phyloP scores from a whole-genome alignment of 2,329 filamentous ascomycete species.

The Venturia pyrina region DNA sequence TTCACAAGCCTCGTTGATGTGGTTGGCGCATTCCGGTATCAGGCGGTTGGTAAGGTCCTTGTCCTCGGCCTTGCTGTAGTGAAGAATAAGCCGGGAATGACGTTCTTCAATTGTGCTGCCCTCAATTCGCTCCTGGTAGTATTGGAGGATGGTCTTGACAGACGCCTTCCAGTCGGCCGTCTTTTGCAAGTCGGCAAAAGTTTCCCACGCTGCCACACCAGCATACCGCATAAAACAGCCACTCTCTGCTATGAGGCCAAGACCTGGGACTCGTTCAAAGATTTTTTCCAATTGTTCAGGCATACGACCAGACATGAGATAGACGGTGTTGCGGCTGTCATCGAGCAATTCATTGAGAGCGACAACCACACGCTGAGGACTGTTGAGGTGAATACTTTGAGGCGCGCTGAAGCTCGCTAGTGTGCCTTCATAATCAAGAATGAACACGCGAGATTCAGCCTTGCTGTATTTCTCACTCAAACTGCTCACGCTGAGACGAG shows the following conservation, averaged over 20 bases:
- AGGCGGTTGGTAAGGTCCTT: constrained; percentile 64
- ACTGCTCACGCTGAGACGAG: constrained; percentile 62
- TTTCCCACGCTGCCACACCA: constrained; percentile 60
- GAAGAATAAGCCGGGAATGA: constrained; percentile 85
- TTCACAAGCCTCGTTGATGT: constrained; percentile 90
- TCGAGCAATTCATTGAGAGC: constrained; percentile 71
- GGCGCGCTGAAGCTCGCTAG: constrained; percentile 75
- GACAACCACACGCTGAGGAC: constrained; percentile 75
- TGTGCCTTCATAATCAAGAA: constrained; percentile 90
- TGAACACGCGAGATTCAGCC: constrained; percentile 64
- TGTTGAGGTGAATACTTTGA: constrained; percentile 74
- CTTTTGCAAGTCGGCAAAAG: constrained; percentile 62
- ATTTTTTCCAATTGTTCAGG: constrained; percentile 80
- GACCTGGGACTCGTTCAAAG: constrained; percentile 70
- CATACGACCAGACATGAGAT: constrained; percentile 84
- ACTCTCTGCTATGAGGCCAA: constrained; percentile 90
- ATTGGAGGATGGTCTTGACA: constrained; percentile 72
- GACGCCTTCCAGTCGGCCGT: constrained; percentile 73
- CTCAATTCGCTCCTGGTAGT: constrained; percentile 83
- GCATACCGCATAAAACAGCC: constrained; percentile 78
- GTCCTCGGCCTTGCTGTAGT: constrained; percentile 69
- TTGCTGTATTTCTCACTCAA: constrained; percentile 57
- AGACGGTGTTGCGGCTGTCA: constrained; percentile 75
- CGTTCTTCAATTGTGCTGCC: constrained; percentile 81
- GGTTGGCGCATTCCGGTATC: constrained; percentile 81